Evolutionary conservation across 306 rosid species (phyloP).

Genomic region (Delonix regia): DNA sequence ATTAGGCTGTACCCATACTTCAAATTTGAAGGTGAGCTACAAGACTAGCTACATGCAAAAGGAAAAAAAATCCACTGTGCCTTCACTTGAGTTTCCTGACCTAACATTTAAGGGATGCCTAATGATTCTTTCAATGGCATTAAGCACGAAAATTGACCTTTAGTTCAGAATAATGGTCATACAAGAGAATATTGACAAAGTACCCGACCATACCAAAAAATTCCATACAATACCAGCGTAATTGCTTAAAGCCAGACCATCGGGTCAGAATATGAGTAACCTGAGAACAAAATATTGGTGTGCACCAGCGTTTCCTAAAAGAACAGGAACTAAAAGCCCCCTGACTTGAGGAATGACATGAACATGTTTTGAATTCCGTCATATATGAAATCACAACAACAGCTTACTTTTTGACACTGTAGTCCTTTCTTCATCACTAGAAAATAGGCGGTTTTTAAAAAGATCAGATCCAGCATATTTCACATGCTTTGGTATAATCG

Average conservation of each 20-base stretch:
- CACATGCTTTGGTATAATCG: slow-evolving; percentile 1
- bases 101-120: not conserved
- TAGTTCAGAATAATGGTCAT: not conserved
- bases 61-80: not conserved
- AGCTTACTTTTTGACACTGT: not conserved
- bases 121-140: not conserved
- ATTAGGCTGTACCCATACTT: not conserved
- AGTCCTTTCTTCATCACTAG: not conserved
- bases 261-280: not conserved
- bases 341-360: not conserved
- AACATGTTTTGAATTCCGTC: not conserved
- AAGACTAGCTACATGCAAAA: not conserved
- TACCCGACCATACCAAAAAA: too few species aligned
- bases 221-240: too few species aligned
- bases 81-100: not conserved
- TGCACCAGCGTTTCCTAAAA: not conserved
- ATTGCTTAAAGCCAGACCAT: not conserved
- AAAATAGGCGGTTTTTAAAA: not conserved
- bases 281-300: not conserved
- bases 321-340: not conserved
- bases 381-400: not conserved
- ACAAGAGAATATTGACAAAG: not conserved
- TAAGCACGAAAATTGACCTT: not conserved
- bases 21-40: not conserved
- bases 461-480: slow-evolving; percentile 32